A percentile compares a stretch with the other conserved stretches of the same genome.
Conservation (phyloP, 169 alveolate genomes). For the Plasmodium fragile region DNA sequence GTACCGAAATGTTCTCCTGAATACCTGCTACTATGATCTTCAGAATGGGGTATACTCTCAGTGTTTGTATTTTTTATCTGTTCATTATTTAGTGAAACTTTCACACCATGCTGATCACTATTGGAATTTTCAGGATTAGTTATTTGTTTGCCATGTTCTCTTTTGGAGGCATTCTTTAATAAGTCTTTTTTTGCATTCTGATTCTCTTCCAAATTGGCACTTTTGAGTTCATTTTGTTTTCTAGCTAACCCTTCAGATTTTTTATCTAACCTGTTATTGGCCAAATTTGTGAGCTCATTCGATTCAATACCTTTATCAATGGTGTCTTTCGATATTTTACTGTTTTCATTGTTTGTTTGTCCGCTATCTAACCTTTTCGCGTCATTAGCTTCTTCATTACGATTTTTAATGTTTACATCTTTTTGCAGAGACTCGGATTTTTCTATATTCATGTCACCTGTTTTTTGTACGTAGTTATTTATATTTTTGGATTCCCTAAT, state of each 20-base stretch:
- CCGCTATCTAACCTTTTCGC: slow-evolving; percentile 7
- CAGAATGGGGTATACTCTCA: neutral
- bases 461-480: slow-evolving; percentile 13
- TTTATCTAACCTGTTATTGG: slow-evolving; percentile 2
- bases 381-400: neutral
- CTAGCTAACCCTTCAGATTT: neutral
- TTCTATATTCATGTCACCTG: slow-evolving; percentile 6
- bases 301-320: neutral
- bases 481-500: slow-evolving; percentile 1
- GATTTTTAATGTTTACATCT: slow-evolving; percentile 26
- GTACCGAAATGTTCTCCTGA: neutral
- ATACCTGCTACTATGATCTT: neutral
- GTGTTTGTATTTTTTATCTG: neutral
- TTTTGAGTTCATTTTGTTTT: slow-evolving; percentile 16
- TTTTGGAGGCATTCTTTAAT: neutral
- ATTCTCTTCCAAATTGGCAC: neutral
- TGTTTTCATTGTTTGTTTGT: slow-evolving; percentile 3
- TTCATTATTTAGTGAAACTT: slow-evolving; percentile 2
- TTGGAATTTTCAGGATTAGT: slow-evolving; percentile 7
- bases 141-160: slow-evolving; percentile 6
- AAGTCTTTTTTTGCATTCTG: slow-evolving; percentile 4
- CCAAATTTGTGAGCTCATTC: neutral
- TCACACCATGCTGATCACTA: neutral
- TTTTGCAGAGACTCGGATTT: slow-evolving; percentile 8
- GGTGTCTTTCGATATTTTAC: slow-evolving; percentile 9